These are phyloP conservation scores for Trichoderma reesei DNA, from an alignment of 495 filamentous ascomycete species.

Conservation along the genomic window DNA sequence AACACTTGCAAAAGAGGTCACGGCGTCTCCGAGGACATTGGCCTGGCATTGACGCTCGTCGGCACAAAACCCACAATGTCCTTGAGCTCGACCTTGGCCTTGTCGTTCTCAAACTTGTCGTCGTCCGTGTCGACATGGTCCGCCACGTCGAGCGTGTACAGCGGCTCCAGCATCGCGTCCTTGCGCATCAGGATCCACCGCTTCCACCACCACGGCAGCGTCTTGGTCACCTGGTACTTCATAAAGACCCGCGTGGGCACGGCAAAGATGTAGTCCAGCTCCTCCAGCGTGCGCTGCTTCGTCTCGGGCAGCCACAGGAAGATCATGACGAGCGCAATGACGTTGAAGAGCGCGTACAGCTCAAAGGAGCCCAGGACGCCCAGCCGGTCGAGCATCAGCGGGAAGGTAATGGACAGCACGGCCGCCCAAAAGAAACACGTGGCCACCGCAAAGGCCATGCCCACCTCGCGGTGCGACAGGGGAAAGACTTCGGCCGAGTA, in stretches of 20 bases:
- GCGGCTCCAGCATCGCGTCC: slow-evolving; percentile 44
- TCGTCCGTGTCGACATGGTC: not conserved
- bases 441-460: slow-evolving; percentile 65
- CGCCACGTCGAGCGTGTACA: slow-evolving; percentile 42
- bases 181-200: slow-evolving; percentile 52
- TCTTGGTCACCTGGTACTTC: slow-evolving; percentile 52
- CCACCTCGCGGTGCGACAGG: slow-evolving; percentile 61
- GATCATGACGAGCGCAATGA: slow-evolving; percentile 54
- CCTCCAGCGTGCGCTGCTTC: slow-evolving; percentile 61
- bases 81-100: slow-evolving; percentile 10
- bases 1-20: not conserved
- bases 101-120: slow-evolving; percentile 5
- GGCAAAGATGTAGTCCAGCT: slow-evolving; percentile 76
- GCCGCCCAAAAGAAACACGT: slow-evolving; percentile 59
- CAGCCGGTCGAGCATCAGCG: slow-evolving; percentile 47
- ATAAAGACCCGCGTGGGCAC: slow-evolving; percentile 56
- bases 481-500: slow-evolving; percentile 76
- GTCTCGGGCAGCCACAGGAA: slow-evolving; percentile 61
- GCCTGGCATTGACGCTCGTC: not conserved
- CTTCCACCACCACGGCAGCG: slow-evolving; percentile 60
- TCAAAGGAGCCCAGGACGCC: slow-evolving; percentile 47
- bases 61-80: slow-evolving; percentile 8
- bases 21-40: not conserved
- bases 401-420: slow-evolving; percentile 56
- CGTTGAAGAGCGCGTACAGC: slow-evolving; percentile 53